Percentiles rank a stretch among this genome's conserved stretches.
Evolutionary conservation across 163 green algal species (phyloP).

Genomic region (Scenedesmus sp.): DNA sequence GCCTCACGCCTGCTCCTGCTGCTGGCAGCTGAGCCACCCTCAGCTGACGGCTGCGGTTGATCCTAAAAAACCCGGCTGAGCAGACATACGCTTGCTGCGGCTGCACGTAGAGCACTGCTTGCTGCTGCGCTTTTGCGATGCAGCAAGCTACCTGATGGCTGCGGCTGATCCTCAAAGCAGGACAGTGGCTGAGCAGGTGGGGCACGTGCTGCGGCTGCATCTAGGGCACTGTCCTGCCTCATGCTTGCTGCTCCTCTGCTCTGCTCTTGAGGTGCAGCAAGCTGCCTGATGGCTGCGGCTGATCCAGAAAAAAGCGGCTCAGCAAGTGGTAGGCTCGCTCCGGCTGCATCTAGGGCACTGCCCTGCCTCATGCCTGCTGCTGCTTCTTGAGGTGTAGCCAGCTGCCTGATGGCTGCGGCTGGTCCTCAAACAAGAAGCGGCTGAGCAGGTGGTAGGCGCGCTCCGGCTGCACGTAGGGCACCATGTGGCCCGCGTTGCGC

Average conservation of each 20-base stretch:
- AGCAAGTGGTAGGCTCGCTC: not conserved
- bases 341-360: too few species aligned
- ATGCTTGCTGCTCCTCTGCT: not conserved
- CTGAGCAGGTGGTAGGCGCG: slow-evolving; percentile 60
- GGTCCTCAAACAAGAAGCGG: slow-evolving; percentile 25
- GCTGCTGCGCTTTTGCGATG: not conserved
- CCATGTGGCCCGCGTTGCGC: slow-evolving; percentile 78
- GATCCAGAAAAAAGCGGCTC: not conserved
- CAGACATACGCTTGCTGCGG: not conserved
- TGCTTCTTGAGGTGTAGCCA: not conserved
- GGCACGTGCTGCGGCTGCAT: not conserved
- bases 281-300: not conserved
- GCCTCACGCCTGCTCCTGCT: not conserved
- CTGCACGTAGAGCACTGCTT: not conserved
- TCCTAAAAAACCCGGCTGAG: not conserved
- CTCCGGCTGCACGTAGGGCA: slow-evolving; percentile 72
- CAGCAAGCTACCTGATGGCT: not conserved
- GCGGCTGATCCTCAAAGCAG: slow-evolving; percentile 10
- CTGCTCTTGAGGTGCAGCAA: not conserved
- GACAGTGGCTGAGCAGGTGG: not conserved
- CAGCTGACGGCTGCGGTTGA: not conserved
- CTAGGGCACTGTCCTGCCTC: not conserved
- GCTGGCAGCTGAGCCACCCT: not conserved
- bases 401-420: not conserved
- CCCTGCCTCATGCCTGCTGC: not conserved